Conservation (phyloP, 257 asterid genomes). For the Leonotis leonurus region DNA sequence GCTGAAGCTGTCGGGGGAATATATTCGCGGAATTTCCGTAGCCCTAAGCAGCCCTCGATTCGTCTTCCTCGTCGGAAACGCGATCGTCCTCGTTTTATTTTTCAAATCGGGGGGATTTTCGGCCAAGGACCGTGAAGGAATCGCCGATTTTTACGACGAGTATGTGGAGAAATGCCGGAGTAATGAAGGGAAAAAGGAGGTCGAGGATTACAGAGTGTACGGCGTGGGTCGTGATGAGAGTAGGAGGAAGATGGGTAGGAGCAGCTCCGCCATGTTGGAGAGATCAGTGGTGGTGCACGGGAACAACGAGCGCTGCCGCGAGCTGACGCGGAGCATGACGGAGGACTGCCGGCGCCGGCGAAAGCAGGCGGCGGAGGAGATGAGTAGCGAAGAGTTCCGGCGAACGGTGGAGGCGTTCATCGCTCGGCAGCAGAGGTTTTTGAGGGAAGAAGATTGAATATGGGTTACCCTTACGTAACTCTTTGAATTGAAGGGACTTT, state of each 20-base stretch:
- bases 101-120: conserved; percentile 49
- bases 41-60: conserved; percentile 48
- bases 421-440: conserved; percentile 71
- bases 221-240: neutral
- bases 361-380: conserved; percentile 13
- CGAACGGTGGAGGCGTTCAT: conserved; percentile 77
- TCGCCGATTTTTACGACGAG: conserved; percentile 58
- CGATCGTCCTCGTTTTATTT: conserved; percentile 49
- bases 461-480: neutral
- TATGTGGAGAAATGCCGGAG: conserved; percentile 38
- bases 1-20: conserved; percentile 31
- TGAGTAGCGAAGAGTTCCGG: conserved; percentile 83
- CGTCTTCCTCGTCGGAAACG: conserved; percentile 72
- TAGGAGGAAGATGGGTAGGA: conserved; percentile 19
- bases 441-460: conserved; percentile 53
- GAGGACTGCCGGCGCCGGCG: conserved; percentile 27
- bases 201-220: neutral
- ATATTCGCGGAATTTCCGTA: conserved; percentile 34
- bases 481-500: neutral
- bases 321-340: conserved; percentile 48
- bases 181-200: conserved; percentile 20
- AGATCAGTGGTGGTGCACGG: neutral
- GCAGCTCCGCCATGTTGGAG: conserved; percentile 41
- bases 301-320: conserved; percentile 22
- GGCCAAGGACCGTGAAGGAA: conserved; percentile 13